These are phyloP conservation scores for Thuja plicata DNA, from an alignment of 83 land plant genomes.

Conservation along the genomic window DNA sequence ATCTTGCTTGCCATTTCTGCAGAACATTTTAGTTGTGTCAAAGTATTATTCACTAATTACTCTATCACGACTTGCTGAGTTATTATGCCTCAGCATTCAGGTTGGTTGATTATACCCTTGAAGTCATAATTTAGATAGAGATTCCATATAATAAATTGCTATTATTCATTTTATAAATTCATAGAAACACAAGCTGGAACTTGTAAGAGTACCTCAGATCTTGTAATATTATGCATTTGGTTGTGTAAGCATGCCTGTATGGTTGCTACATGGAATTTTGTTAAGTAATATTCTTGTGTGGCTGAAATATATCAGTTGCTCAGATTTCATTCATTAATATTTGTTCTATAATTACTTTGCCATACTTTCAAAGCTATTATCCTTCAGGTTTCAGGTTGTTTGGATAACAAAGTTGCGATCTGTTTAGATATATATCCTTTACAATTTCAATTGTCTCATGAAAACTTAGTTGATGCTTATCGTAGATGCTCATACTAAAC, in stretches of 20 bases:
- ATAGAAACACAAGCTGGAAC: neutral
- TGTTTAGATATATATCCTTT: neutral
- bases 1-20: conserved; percentile 20
- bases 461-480: neutral
- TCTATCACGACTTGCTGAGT: conserved; percentile 83
- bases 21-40: conserved; percentile 96
- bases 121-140: neutral
- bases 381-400: neutral
- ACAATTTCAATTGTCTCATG: neutral
- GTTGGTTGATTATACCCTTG: conserved; percentile 23
- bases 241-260: neutral
- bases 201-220: neutral
- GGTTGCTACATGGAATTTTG: neutral
- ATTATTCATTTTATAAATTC: neutral
- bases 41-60: conserved; percentile 93
- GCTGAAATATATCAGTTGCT: neutral
- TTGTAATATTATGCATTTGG: neutral
- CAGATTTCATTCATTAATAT: neutral
- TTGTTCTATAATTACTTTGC: neutral
- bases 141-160: neutral
- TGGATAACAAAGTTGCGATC: neutral
- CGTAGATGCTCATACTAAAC: neutral
- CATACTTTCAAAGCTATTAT: neutral
- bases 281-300: neutral
- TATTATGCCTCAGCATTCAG: conserved; percentile 83